Percentiles rank a stretch among this genome's conserved stretches.
phyloP scores from a whole-genome alignment of 1,284 basidiomycete genomes.

The Sphaerobolus stellatus region DNA sequence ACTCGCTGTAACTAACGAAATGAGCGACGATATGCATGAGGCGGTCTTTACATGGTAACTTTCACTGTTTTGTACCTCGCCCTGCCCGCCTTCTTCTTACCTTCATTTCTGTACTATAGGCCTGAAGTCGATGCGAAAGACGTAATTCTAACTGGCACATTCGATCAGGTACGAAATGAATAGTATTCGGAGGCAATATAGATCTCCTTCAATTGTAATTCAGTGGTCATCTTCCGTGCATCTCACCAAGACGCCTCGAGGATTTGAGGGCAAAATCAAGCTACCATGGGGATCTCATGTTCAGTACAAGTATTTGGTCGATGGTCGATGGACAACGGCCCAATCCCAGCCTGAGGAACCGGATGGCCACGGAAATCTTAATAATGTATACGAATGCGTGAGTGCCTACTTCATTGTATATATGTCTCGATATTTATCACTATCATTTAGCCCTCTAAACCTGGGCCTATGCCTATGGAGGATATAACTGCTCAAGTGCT shows the following conservation, averaged over 20 bases:
- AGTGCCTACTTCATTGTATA: background rate
- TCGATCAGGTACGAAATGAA: constrained; percentile 62
- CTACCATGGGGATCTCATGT: constrained; percentile 67
- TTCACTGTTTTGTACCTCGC: background rate
- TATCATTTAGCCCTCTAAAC: constrained; percentile 47
- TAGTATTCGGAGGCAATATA: constrained; percentile 3
- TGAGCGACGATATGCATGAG: constrained; percentile 17
- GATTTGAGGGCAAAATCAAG: constrained; percentile 55
- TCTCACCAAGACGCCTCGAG: constrained; percentile 50
- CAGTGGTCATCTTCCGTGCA: constrained; percentile 67
- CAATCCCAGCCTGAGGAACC: constrained; percentile 58
- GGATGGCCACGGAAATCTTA: constrained; percentile 64
- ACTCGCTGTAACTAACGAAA: too few species aligned
- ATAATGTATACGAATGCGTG: constrained; percentile 59
- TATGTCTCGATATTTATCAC: constrained; percentile 29
- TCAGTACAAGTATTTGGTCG: constrained; percentile 77
- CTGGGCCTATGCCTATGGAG: constrained; percentile 11
- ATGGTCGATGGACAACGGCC: constrained; percentile 63
- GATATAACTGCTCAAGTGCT: constrained; percentile 16
- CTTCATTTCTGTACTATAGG: constrained; percentile 37
- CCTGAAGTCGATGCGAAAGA: constrained; percentile 54
- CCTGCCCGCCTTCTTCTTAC: background rate
- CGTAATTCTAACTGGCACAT: constrained; percentile 73
- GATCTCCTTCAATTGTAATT: constrained; percentile 12
- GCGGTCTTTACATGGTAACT: constrained; percentile 18